Base-by-base conservation (phyloP, 306 rosid species). In the Quercus robur region DNA sequence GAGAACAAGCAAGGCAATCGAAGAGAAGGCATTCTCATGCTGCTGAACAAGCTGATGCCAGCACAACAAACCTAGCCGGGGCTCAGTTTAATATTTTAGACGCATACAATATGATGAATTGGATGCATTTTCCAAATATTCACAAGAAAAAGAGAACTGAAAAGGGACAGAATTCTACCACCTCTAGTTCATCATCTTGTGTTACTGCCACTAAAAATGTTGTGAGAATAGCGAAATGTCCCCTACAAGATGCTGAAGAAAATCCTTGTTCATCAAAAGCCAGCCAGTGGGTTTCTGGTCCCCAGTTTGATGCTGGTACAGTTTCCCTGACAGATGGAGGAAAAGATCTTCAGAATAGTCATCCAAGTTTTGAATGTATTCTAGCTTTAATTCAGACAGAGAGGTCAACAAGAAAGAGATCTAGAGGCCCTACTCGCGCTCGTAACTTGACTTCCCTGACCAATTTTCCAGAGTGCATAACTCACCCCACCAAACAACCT, bases 361-460 rank as follows among this genome's bases (percentile, higher is more conserved):
- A 61, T 82, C 89, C 81, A 80, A 77, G 80, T 63, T 80, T 63
- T 61, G 84, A 81, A 61, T 61, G 80, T 54, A 18, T 54, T 35
- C 9, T 70, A 81, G 66, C 85, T 71, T 83, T 82, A 51, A 56
- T 78, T 78, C 79, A 81, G 84, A 82, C 61, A 8, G 73, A 77
- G 79, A 78, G 57, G 77, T 75, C 77, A 74, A 87, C 86, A 49
- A 88, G 81, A 84, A 91, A 84, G 81, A 91, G 91, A 87, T 83
- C 98, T 33, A 87, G 81, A 82, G 77, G 71, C 83, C 77, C 85
- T 57, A 68, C 78, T 31, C 87, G 78, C 77, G 78, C 74, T 68
- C 83, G 84, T 64, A 76, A 76, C 73, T 76, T 19, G 59, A 74
- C 84, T 82, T 81, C 89, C 70, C 79, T 82, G 68, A 84, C 71